Evolutionary conservation across 73 alveolate genomes (phyloP), one percentile per base, ranked within the genome.

Genomic region (Paraurostyla sp.): DNA sequence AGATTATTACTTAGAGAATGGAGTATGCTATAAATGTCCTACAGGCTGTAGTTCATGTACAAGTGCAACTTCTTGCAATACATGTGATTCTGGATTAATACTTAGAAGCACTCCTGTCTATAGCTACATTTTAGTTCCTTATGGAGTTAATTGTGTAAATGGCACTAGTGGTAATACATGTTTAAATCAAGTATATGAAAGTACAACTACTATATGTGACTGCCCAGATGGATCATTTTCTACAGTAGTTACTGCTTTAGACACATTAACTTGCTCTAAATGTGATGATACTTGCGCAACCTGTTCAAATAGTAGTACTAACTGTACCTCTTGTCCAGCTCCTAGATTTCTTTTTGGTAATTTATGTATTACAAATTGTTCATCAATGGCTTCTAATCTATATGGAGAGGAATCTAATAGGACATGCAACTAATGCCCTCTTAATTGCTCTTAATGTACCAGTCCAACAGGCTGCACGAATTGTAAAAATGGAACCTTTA

Each of bases 21-120:
- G 87, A 11, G 29, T 73, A 20, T 73, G 87, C 49, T 73, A 73
- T 30, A 73, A 45, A 50, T 73, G 87, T 35, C 71, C 87, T 7
- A 32, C 71, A 3, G 87, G 87, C 7, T 73, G 87, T 71, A 25
- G 71, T 73, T 51, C 87, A 25, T 73, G 87, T 29, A 73, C 68
- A 9, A 73, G 42, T 45, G 25, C 23, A 25, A 33, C 68, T 9
- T 9, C 20, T 13, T 73, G 87, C 71, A 73, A 68, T 1, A 29
- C 71, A 18, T 73, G 87, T 30, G 87, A 73, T 50, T 7, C 87
- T 4, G 87, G 87, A 11, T 35, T 73, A 6, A 50, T 43, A 29
- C 7, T 73, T 9, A 65, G 82, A 65, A 15, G 41, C 15, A 16
- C 32, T 9, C 16, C n/a, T n/a, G n/a, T n/a, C n/a, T n/a, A n/a